These are phyloP conservation scores for Lepiota brunneoincarnata DNA, from an alignment of 768 basidiomycete species.

Conservation along the genomic window DNA sequence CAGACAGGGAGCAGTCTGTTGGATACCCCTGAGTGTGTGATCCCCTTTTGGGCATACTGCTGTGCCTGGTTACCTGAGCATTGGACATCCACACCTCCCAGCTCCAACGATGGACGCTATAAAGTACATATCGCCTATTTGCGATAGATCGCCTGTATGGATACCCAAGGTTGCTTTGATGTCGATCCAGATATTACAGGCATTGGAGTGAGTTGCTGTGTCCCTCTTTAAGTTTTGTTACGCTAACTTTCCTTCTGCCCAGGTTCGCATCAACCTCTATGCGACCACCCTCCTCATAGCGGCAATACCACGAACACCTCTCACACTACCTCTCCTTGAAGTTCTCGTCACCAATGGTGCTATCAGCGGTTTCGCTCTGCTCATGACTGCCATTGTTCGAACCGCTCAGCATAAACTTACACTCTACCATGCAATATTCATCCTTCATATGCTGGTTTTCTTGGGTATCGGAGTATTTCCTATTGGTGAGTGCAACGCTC, in stretches of 20 bases:
- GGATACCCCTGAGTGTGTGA: no score
- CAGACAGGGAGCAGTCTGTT: no score
- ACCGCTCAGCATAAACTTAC: conserved; percentile 12
- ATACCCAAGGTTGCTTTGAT: not conserved
- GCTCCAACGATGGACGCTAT: no score
- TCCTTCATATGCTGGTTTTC: conserved; percentile 16
- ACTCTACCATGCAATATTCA: conserved; percentile 17
- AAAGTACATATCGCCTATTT: not conserved
- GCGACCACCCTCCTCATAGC: conserved; percentile 13
- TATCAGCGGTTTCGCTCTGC: conserved; percentile 13
- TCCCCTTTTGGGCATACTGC: no score
- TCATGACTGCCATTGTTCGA: conserved; percentile 15
- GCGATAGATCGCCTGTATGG: not conserved
- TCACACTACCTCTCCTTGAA: conserved; percentile 10
- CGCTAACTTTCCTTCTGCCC: not conserved
- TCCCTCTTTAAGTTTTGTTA: no score
- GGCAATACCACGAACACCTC: conserved; percentile 6
- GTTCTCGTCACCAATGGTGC: conserved; percentile 13
- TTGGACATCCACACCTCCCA: no score
- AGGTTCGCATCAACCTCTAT: conserved; percentile 17
- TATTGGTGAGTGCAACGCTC: conserved; percentile 1
- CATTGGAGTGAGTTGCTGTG: not conserved
- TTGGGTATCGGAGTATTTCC: conserved; percentile 12
- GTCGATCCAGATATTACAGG: conserved; percentile 3
- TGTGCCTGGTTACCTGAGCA: no score